Evolutionary conservation across 345 rosid species (phyloP), one percentile per base, ranked within the genome.

Genomic region (Clarkia xantiana): DNA sequence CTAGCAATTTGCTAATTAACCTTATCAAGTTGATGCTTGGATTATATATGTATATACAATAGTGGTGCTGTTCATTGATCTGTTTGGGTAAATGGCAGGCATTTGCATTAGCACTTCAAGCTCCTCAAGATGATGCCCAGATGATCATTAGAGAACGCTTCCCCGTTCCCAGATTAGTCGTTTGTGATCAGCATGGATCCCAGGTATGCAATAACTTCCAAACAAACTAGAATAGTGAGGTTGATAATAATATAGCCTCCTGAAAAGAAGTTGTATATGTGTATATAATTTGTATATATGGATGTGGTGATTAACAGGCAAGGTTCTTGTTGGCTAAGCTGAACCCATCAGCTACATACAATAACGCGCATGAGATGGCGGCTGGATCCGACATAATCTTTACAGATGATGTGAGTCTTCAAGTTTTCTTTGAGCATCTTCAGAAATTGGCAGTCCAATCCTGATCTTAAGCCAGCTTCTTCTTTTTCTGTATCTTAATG

Each of bases 171-270:
- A 80, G 96, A 76, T 57, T 86, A 72, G 98, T 91, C 49, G 84
- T 91, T 8, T 91, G 98, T 55, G 96, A 91, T 70, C 98, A 91
- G 70, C 98, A 91, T 74, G 98, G 98, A 56, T 91, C 98, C 18
- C 98, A 91, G 96, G 98, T 83, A 41, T 40, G 76, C 66, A 22
- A 22, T 22, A 22, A 22, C 5, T 22, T 5, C 5, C 5, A 2
- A 5, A 22, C 25, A 5, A 22, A 22, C 5, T 5, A 22, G 2
- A 22, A 2, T 22, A 5, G 29, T 3, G 3, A 23, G 6, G 29
- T 23, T 2, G 0, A 6, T 6, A 23, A 23, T 23, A 23, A 23
- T 3, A 6, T 1, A 23, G 6, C 3, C 29, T 23, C 3, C 6
- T 1, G 3, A 2, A 23, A 23, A 3, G 6, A 23, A 6, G 29